Conservation (phyloP, 1,284 basidiomycete genomes). For the Xerocomus minutiporus region DNA sequence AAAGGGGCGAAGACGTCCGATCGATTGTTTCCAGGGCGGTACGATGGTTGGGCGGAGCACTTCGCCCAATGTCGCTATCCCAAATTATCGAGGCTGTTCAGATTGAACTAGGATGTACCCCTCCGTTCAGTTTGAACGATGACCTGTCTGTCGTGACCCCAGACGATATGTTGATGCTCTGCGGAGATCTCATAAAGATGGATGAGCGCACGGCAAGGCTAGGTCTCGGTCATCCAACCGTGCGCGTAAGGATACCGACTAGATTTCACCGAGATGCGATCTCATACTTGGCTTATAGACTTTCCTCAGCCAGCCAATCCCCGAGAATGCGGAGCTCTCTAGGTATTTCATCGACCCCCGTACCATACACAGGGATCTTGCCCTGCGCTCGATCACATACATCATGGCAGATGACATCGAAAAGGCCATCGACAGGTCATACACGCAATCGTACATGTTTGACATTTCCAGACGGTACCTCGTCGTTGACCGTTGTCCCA, state of each 20-base stretch:
- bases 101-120: slow-evolving; percentile 22
- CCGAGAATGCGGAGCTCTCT: slow-evolving; percentile 10
- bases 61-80: slow-evolving; percentile 27
- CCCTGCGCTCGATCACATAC: slow-evolving; percentile 30
- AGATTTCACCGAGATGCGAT: not conserved
- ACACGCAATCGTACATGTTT: slow-evolving; percentile 27
- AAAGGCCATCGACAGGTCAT: slow-evolving; percentile 20
- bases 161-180: slow-evolving; percentile 27
- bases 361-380: slow-evolving; percentile 26
- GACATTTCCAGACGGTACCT: slow-evolving; percentile 25
- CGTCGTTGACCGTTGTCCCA: slow-evolving; percentile 26
- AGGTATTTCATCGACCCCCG: slow-evolving; percentile 25
- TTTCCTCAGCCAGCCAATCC: slow-evolving; percentile 24
- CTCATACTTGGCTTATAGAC: slow-evolving; percentile 13
- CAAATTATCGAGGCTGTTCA: slow-evolving; percentile 31
- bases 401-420: slow-evolving; percentile 27
- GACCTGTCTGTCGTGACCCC: slow-evolving; percentile 23
- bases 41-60: slow-evolving; percentile 27
- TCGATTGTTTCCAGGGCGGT: slow-evolving; percentile 25
- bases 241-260: slow-evolving; percentile 16
- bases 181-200: slow-evolving; percentile 29
- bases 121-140: slow-evolving; percentile 25
- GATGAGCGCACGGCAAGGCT: slow-evolving; percentile 22
- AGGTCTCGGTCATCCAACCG: slow-evolving; percentile 24
- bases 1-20: slow-evolving; percentile 26